Conservation (phyloP, 1,139 yeast species). For the Hanseniaspora sp. region DNA sequence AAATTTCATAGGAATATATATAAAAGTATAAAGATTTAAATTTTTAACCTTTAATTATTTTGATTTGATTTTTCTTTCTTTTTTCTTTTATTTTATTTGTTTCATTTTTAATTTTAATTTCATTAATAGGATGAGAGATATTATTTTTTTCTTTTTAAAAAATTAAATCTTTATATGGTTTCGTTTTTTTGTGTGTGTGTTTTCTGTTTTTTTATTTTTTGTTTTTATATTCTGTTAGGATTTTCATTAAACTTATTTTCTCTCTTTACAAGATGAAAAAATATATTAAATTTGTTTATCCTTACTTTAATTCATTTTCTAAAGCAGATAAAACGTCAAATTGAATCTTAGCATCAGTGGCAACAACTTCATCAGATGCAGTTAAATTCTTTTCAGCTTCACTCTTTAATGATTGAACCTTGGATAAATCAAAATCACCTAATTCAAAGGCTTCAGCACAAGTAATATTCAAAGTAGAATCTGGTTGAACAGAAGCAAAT, state of each 20-base stretch:
- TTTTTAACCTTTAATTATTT: neutral
- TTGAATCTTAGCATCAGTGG: slow-evolving; percentile 92
- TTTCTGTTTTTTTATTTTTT: neutral
- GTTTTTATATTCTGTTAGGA: neutral
- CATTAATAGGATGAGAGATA: neutral
- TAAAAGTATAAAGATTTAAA: neutral
- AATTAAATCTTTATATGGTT: no score
- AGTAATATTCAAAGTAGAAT: slow-evolving; percentile 78
- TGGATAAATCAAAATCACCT: slow-evolving; percentile 73
- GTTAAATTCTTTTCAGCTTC: slow-evolving; percentile 91
- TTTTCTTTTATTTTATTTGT: neutral
- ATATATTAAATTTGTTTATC: neutral
- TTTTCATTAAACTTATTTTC: neutral
- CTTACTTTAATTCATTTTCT: slow-evolving; percentile 52
- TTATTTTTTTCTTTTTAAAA: no score
- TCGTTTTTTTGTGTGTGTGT: neutral
- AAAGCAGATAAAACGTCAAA: slow-evolving; percentile 93
- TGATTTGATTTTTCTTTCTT: neutral
- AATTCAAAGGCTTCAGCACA: slow-evolving; percentile 94
- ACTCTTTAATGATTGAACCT: slow-evolving; percentile 69
- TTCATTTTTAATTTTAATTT: neutral
- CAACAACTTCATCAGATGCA: slow-evolving; percentile 75
- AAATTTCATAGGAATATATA: slow-evolving; percentile 3
- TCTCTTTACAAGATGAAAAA: no score
- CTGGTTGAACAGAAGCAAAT: slow-evolving; percentile 93